A percentile compares a stretch with the other conserved stretches of the same genome.
These are phyloP conservation scores for Limnanthes douglasii DNA, from an alignment of 345 rosid genomes.

Conservation along the genomic window DNA sequence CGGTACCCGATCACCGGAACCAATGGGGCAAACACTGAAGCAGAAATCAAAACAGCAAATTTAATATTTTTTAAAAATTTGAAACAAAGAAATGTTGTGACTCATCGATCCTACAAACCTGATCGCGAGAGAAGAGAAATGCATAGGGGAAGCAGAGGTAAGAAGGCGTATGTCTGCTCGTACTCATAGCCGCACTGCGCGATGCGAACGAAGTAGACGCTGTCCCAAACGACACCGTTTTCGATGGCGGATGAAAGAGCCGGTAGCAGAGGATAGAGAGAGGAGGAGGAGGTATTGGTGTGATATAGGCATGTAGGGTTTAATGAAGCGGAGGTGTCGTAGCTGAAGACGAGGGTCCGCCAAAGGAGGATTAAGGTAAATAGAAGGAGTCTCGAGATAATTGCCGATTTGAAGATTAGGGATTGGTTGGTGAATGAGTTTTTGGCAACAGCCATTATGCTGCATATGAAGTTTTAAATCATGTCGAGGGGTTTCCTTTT, in stretches of 20 bases:
- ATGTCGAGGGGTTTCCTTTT: too few relatives aligned
- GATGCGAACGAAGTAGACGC: slow-evolving; percentile 66
- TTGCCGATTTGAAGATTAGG: slow-evolving; percentile 37
- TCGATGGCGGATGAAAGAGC: slow-evolving; percentile 30
- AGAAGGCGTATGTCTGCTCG: slow-evolving; percentile 85
- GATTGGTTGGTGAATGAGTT: slow-evolving; percentile 11
- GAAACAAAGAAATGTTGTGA: neutral
- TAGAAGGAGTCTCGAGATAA: slow-evolving; percentile 41
- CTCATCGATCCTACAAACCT: slow-evolving; percentile 18
- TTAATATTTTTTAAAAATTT: neutral
- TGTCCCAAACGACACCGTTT: slow-evolving; percentile 68
- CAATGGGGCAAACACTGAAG: slow-evolving; percentile 63
- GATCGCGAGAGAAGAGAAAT: slow-evolving; percentile 40
- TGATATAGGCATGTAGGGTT: slow-evolving; percentile 37
- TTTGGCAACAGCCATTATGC: too few relatives aligned
- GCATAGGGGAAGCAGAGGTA: slow-evolving; percentile 63
- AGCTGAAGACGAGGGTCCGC: slow-evolving; percentile 50
- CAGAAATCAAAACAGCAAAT: slow-evolving; percentile 2
- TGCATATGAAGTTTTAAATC: too few relatives aligned
- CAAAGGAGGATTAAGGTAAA: slow-evolving; percentile 37
- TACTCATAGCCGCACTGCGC: slow-evolving; percentile 87
- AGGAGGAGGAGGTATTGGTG: slow-evolving; percentile 6
- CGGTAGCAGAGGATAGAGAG: slow-evolving; percentile 10
- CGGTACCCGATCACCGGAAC: slow-evolving; percentile 51
- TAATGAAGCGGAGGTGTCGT: slow-evolving; percentile 74